Conservation (phyloP, 1,284 basidiomycete genomes). For the Rhodofomes roseus region DNA sequence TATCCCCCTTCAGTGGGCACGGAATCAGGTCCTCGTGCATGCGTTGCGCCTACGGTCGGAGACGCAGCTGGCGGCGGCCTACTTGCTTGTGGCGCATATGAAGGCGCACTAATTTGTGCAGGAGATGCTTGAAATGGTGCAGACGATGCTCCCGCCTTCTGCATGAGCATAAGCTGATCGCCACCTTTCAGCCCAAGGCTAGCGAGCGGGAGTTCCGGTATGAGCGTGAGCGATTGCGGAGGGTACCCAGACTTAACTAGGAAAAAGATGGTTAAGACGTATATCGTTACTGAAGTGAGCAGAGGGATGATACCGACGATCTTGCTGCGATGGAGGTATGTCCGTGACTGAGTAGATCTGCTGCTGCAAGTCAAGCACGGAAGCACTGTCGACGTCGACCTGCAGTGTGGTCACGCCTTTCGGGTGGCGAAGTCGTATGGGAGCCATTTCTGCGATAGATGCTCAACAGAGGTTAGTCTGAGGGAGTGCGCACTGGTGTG, state of each 20-base stretch:
- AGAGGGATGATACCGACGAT: constrained; percentile 45
- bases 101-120: constrained; percentile 1
- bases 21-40: constrained; percentile 15
- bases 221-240: constrained; percentile 63
- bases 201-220: constrained; percentile 69
- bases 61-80: background rate
- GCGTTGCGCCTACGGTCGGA: background rate
- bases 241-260: constrained; percentile 87
- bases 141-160: constrained; percentile 30
- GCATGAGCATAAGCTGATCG: constrained; percentile 81
- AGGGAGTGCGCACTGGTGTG: too few relatives aligned
- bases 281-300: background rate
- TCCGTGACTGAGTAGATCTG: constrained; percentile 63
- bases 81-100: background rate
- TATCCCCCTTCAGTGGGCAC: constrained; percentile 43
- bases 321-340: constrained; percentile 75
- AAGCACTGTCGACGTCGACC: constrained; percentile 57
- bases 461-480: too few relatives aligned
- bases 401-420: constrained; percentile 79
- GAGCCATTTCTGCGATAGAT: constrained; percentile 48
- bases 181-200: constrained; percentile 74
- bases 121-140: constrained; percentile 12
- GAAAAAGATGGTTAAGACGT: background rate
- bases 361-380: constrained; percentile 71
- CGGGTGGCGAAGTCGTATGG: constrained; percentile 75